Evolutionary conservation across 805 yeast species (phyloP), one percentile per base, ranked within the genome.

Genomic region (Kazachstania martiniae): DNA sequence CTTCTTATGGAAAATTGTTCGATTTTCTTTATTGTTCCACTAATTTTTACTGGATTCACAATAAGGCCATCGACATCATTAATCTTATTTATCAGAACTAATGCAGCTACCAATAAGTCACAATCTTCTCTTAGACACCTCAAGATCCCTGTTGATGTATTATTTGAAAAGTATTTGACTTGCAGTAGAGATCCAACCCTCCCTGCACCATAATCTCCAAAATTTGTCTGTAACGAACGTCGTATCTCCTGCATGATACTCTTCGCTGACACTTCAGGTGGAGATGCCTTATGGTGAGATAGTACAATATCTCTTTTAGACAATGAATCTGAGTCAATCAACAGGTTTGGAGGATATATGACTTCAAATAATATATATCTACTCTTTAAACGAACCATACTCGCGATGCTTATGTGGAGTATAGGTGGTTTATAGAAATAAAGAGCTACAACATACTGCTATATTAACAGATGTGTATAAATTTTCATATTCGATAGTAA

Each of bases 321-420:
- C 7, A 23, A 8, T n/a, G 12, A 13, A 4, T 19, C 33, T 34
- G 12, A 21, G 13, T 22, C 14, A 31, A n/a, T 10, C 25, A 29
- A 8, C 15, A 37, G 42, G 3, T 56, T 32, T 4, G 66, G 70
- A 0, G 94, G 94, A 42, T 75, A 75, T 4, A 82, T 54, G 0
- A 87, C 57, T 43, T 86, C 94, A 53, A 89, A 87, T 4, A 86
- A 63, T 9, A 87, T 65, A 47, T 89, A 87, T 43, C 97, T 62
- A 12, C 86, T 76, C 54, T 87, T 87, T 18, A 87, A 64, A 47
- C 97, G 71, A 12, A 87, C 97, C 97, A 87, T 87, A 6, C n/a
- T 21, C 3, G 22, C 25, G 23, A 21, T 14, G 28, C 23, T 21
- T 21, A 9, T n/a, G 10, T 9, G 10, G 9, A 9, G 10, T n/a